These are phyloP conservation scores for Epichloe baconii DNA, from an alignment of 2,329 filamentous ascomycete genomes.

Conservation along the genomic window DNA sequence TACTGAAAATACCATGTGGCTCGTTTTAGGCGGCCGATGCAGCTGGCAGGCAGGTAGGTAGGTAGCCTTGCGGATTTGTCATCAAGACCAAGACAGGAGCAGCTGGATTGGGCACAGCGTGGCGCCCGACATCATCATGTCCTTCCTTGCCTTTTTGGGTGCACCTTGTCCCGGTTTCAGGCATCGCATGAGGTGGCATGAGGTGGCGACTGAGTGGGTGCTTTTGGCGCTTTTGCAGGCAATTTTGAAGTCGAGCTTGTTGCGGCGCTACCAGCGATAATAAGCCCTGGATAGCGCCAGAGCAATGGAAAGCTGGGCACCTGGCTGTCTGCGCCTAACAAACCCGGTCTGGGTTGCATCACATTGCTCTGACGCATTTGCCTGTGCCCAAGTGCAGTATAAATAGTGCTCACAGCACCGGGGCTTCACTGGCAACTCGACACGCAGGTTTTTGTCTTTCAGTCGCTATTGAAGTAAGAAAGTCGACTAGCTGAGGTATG, in stretches of 20 bases:
- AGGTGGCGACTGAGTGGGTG: neutral
- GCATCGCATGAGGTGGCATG: too few relatives aligned
- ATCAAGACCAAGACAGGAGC: conserved; percentile 1
- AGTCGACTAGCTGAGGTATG: neutral
- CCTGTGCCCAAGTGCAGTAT: neutral
- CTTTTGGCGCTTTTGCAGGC: neutral
- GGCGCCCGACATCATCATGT: neutral
- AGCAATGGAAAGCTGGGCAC: neutral
- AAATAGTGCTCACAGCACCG: neutral
- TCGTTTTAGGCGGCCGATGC: neutral
- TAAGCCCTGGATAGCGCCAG: neutral
- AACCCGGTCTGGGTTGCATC: neutral
- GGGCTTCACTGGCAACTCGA: neutral
- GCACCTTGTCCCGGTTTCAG: neutral
- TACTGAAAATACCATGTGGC: neutral
- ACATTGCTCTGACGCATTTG: neutral
- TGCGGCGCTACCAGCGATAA: neutral
- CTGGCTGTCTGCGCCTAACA: neutral
- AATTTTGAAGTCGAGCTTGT: neutral
- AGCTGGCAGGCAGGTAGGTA: neutral
- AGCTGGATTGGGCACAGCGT: conserved; percentile 1
- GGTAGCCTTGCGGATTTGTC: conserved; percentile 1
- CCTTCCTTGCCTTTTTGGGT: neutral
- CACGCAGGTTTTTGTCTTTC: neutral
- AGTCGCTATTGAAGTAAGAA: neutral